Percentiles rank a stretch among this genome's conserved stretches.
These are phyloP conservation scores for Malus sylvestris DNA, from an alignment of 306 rosid genomes.

Conservation along the genomic window DNA sequence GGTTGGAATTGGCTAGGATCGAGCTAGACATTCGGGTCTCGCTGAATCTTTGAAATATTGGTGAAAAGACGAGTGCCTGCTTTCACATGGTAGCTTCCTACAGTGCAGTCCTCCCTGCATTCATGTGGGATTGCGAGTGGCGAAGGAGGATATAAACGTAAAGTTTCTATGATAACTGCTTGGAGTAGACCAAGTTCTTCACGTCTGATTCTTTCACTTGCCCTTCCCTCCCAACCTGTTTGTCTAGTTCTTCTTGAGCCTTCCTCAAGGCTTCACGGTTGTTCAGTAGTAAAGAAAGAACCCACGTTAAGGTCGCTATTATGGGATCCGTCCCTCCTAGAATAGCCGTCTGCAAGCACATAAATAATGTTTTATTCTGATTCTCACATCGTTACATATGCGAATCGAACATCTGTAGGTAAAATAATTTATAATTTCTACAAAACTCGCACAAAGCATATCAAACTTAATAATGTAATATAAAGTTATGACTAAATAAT, in stretches of 20 bases:
- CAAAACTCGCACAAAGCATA: too few species aligned
- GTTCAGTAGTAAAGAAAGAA: background rate
- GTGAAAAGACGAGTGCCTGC: background rate
- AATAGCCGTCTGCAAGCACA: background rate
- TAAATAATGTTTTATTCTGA: background rate
- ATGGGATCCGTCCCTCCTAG: background rate
- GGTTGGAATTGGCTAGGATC: background rate
- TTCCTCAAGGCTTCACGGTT: background rate
- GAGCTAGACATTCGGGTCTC: background rate
- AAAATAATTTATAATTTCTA: too few species aligned
- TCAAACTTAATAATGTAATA: too few species aligned
- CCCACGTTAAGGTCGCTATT: background rate
- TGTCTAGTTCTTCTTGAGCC: background rate
- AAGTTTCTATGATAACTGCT: background rate
- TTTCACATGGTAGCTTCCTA: background rate
- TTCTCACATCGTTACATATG: too few species aligned
- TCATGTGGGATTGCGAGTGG: background rate
- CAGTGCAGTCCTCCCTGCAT: background rate
- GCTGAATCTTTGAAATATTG: background rate
- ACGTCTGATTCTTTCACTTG: background rate
- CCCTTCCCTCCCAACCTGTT: background rate
- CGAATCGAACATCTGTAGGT: too few species aligned
- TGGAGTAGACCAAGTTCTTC: background rate
- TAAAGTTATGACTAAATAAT: too few species aligned
- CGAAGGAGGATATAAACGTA: background rate